These are phyloP conservation scores for Colletotrichum spaethianum DNA, from an alignment of 2,329 filamentous ascomycete species.

Conservation along the genomic window DNA sequence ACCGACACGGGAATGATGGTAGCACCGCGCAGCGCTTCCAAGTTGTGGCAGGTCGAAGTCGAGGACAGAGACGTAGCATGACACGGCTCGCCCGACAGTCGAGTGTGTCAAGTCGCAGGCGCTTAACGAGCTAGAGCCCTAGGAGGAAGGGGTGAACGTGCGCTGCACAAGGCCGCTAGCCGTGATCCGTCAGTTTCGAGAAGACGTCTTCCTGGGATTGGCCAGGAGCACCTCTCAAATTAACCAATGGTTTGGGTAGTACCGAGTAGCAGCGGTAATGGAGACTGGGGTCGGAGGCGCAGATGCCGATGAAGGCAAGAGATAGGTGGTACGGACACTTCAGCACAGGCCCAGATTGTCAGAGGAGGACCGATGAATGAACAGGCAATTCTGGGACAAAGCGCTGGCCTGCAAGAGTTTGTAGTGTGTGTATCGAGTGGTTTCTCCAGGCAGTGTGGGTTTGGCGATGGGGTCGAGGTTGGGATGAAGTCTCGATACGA, in stretches of 20 bases:
- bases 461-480: neutral
- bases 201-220: neutral
- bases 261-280: neutral
- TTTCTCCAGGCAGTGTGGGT: neutral
- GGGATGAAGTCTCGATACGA: neutral
- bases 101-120: neutral
- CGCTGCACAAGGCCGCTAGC: neutral
- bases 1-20: neutral
- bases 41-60: constrained; percentile 4
- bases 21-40: constrained; percentile 13
- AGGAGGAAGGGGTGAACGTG: neutral
- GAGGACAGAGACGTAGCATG: constrained; percentile 34
- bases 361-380: constrained; percentile 1
- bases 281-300: constrained; percentile 3
- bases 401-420: neutral
- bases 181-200: neutral
- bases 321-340: neutral
- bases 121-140: neutral
- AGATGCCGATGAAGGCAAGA: neutral
- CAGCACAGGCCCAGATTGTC: neutral
- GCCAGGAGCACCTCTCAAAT: neutral
- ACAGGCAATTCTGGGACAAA: neutral
- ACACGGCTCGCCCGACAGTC: constrained; percentile 15
- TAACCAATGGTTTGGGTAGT: neutral
- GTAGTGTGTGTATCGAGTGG: neutral